Percentiles rank a stretch among this genome's conserved stretches.
These are phyloP conservation scores for Tremella fuciformis DNA, from an alignment of 768 basidiomycete genomes.

Conservation along the genomic window DNA sequence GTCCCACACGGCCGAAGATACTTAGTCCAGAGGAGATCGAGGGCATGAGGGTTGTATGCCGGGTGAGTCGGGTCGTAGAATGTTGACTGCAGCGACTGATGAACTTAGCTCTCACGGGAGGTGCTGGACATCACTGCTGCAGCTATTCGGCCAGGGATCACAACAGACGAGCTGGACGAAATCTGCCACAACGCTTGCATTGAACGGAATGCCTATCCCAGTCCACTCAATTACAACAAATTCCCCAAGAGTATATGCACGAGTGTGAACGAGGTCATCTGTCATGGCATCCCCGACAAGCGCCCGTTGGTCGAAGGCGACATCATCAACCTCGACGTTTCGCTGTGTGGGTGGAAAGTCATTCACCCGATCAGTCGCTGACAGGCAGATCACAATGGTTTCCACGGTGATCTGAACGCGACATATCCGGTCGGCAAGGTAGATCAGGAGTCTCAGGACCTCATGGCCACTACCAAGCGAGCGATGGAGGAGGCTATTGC, in stretches of 20 bases:
- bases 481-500: slow-evolving; percentile 86
- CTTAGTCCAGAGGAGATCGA: slow-evolving; percentile 73
- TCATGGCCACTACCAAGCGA: slow-evolving; percentile 78
- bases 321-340: slow-evolving; percentile 79
- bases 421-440: slow-evolving; percentile 68
- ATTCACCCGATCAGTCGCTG: not conserved
- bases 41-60: slow-evolving; percentile 82
- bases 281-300: slow-evolving; percentile 92
- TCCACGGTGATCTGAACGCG: slow-evolving; percentile 87
- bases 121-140: slow-evolving; percentile 90
- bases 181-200: slow-evolving; percentile 90
- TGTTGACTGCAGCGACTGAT: slow-evolving; percentile 46
- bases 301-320: slow-evolving; percentile 68
- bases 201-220: slow-evolving; percentile 88
- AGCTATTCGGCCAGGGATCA: slow-evolving; percentile 81
- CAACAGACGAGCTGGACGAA: slow-evolving; percentile 90
- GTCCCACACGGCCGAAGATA: slow-evolving; percentile 59
- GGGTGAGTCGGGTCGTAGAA: no score
- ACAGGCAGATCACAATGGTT: slow-evolving; percentile 58
- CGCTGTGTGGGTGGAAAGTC: slow-evolving; percentile 42
- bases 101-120: slow-evolving; percentile 74
- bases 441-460: slow-evolving; percentile 71
- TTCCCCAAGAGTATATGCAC: slow-evolving; percentile 98
- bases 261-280: slow-evolving; percentile 91
- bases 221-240: slow-evolving; percentile 81